Percentiles rank a stretch among this genome's conserved stretches.
Conservation (phyloP, 345 rosid species). For the Syzygium jambos region DNA sequence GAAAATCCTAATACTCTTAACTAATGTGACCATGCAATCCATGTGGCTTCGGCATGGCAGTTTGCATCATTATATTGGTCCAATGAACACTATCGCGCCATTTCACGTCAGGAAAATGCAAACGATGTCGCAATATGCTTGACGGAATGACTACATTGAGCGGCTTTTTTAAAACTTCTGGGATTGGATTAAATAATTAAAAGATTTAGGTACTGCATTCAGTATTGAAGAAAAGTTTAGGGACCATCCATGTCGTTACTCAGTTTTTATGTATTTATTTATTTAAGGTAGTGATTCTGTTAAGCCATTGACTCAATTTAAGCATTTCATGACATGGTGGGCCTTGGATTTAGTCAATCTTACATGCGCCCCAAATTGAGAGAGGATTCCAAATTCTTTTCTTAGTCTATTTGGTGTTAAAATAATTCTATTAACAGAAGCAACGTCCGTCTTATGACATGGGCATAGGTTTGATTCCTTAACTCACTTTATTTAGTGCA, state of each 20-base stretch:
- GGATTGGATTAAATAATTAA: not conserved
- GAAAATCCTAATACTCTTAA: not conserved
- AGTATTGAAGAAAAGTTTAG: not conserved
- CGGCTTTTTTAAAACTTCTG: not conserved
- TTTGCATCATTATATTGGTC: not conserved
- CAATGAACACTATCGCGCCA: too few relatives aligned
- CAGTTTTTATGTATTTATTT: too few relatives aligned
- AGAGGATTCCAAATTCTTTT: not conserved
- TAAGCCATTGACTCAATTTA: not conserved
- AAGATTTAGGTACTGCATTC: accelerated
- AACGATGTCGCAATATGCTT: too few relatives aligned
- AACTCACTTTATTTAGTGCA: not conserved
- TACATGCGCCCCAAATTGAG: not conserved
- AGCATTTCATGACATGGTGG: not conserved
- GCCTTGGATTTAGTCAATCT: not conserved
- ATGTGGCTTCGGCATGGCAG: not conserved
- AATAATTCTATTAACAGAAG: not conserved
- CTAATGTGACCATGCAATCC: not conserved
- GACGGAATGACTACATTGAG: not conserved
- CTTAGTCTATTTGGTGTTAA: not conserved
- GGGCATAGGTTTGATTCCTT: not conserved
- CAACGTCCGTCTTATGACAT: not conserved
- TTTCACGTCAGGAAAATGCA: too few relatives aligned
- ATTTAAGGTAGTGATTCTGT: not conserved
- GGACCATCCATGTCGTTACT: not conserved